A percentile compares a stretch with the other conserved stretches of the same genome.
Conservation (phyloP, 805 yeast species). For the Yarrowia hollandica region DNA sequence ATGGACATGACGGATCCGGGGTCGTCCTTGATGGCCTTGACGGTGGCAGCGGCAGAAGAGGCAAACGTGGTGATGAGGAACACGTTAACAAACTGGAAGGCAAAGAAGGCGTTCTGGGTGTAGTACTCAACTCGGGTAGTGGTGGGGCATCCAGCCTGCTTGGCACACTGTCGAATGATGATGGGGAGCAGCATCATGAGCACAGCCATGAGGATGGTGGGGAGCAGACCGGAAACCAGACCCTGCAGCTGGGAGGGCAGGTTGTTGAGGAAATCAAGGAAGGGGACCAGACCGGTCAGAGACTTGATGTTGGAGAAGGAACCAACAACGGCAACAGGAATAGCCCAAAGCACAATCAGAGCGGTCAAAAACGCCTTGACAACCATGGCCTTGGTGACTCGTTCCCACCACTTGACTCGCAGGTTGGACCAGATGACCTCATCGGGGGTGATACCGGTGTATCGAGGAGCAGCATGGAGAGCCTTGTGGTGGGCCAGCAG, state of each 20-base stretch:
- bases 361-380: slow-evolving; percentile 63
- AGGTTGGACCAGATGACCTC: slow-evolving; percentile 85
- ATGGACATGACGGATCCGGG: slow-evolving; percentile 74
- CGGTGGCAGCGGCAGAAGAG: slow-evolving; percentile 77
- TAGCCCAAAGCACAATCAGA: slow-evolving; percentile 85
- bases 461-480: slow-evolving; percentile 48
- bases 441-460: slow-evolving; percentile 70
- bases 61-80: slow-evolving; percentile 81
- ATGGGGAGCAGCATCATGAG: slow-evolving; percentile 88
- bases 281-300: slow-evolving; percentile 68
- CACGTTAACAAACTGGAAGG: slow-evolving; percentile 86
- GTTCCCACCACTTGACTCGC: slow-evolving; percentile 55
- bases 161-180: slow-evolving; percentile 74
- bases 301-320: slow-evolving; percentile 81
- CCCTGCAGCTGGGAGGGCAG: slow-evolving; percentile 74
- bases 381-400: slow-evolving; percentile 55
- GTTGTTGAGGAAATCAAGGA: slow-evolving; percentile 71
- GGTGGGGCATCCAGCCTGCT: slow-evolving; percentile 69
- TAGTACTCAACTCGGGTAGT: slow-evolving; percentile 70
- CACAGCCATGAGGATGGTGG: slow-evolving; percentile 75
- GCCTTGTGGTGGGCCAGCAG: slow-evolving; percentile 54
- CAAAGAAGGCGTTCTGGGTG: slow-evolving; percentile 87
- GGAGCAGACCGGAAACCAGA: slow-evolving; percentile 82
- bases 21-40: slow-evolving; percentile 67
- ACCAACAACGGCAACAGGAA: slow-evolving; percentile 98